Evolutionary conservation across 345 rosid species (phyloP).

Genomic region (Kandelia obovata): DNA sequence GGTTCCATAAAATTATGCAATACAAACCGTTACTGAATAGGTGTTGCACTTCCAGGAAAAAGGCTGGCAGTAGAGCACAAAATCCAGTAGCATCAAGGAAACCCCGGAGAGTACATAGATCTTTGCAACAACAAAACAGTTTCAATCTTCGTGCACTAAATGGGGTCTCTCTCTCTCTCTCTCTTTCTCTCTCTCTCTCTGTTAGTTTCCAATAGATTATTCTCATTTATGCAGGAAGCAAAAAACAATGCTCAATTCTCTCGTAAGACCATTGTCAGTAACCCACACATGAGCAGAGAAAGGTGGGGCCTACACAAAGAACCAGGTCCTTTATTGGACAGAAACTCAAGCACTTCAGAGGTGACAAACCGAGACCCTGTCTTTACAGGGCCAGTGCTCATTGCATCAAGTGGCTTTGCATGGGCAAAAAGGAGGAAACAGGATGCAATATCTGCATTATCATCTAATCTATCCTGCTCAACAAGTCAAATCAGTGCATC

Average conservation of each 20-base stretch:
- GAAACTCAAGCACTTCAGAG: constrained; percentile 31
- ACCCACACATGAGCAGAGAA: constrained; percentile 8
- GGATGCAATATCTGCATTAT: constrained; percentile 45
- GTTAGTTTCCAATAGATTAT: constrained; percentile 1
- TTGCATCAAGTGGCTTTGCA: constrained; percentile 30
- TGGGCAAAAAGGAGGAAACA: constrained; percentile 44
- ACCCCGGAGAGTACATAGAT: constrained; percentile 38
- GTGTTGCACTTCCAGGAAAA: constrained; percentile 43
- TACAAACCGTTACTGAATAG: constrained; percentile 1
- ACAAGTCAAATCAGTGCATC: constrained; percentile 41
- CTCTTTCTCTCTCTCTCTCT: background rate
- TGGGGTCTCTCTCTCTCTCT: constrained; percentile 31
- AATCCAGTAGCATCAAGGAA: constrained; percentile 45
- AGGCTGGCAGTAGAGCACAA: constrained; percentile 35
- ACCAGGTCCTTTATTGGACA: constrained; percentile 25
- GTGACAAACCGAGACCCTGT: constrained; percentile 5
- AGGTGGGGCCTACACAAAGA: constrained; percentile 19
- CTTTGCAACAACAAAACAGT: constrained; percentile 33
- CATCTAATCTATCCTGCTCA: constrained; percentile 39
- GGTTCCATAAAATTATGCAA: background rate
- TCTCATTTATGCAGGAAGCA: constrained; percentile 34
- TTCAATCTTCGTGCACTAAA: constrained; percentile 25
- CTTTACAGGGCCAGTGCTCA: constrained; percentile 27
- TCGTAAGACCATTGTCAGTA: constrained; percentile 14
- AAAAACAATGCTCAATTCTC: constrained; percentile 22